Conservation (phyloP, 805 yeast genomes). For the Ogataea siamensis region DNA sequence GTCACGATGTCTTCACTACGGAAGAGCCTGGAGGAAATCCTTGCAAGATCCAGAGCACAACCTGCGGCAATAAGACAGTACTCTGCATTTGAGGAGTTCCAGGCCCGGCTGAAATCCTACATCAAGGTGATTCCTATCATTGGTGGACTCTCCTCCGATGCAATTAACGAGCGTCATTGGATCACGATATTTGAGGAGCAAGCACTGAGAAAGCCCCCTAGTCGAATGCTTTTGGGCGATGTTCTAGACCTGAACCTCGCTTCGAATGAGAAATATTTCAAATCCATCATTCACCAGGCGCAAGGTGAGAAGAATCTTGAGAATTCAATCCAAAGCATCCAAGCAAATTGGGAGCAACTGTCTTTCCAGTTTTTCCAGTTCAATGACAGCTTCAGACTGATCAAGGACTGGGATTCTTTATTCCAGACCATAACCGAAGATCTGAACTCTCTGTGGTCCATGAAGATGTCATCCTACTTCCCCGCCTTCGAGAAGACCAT, state of each 20-base stretch:
- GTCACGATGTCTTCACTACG: slow-evolving; percentile 46
- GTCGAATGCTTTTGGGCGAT: slow-evolving; percentile 48
- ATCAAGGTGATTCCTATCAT: slow-evolving; percentile 40
- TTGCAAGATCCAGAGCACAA: slow-evolving; percentile 45
- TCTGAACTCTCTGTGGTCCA: slow-evolving; percentile 59
- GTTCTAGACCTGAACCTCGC: slow-evolving; percentile 57
- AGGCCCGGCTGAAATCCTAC: slow-evolving; percentile 40
- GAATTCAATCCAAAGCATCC: slow-evolving; percentile 49
- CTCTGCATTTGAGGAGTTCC: slow-evolving; percentile 63
- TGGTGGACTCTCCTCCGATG: slow-evolving; percentile 50
- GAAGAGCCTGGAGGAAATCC: slow-evolving; percentile 48
- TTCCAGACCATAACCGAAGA: slow-evolving; percentile 61
- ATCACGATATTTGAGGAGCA: slow-evolving; percentile 39
- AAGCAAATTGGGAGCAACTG: slow-evolving; percentile 52
- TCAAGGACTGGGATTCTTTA: slow-evolving; percentile 65
- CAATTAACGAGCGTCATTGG: slow-evolving; percentile 71
- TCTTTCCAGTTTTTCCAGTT: slow-evolving; percentile 54
- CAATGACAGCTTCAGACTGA: slow-evolving; percentile 49
- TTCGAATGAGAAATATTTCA: slow-evolving; percentile 45
- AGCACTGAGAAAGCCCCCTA: slow-evolving; percentile 12
- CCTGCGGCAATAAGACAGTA: slow-evolving; percentile 64
- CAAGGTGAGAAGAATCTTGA: slow-evolving; percentile 69
- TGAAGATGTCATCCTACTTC: slow-evolving; percentile 67
- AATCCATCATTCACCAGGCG: slow-evolving; percentile 57
- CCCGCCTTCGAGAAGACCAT: slow-evolving; percentile 59